phyloP scores from a whole-genome alignment of 2,329 filamentous ascomycete genomes.

The Thielaviopsis euricoi region DNA sequence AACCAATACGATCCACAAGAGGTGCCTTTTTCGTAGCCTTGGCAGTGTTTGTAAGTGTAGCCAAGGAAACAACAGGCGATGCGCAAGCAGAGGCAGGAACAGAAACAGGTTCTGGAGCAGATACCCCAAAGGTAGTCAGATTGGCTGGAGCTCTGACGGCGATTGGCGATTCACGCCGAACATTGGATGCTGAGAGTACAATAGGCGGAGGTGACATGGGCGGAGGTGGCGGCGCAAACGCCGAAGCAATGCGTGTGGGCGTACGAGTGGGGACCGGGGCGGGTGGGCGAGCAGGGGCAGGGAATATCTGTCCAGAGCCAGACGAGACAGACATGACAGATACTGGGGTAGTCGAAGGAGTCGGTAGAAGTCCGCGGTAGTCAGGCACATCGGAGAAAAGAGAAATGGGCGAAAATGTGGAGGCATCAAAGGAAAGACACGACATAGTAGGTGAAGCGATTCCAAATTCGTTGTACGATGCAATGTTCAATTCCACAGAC shows the following conservation, averaged over 20 bases:
- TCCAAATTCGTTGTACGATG: background rate
- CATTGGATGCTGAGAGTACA: background rate
- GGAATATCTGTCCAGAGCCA: conserved; percentile 9
- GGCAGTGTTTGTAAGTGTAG: background rate
- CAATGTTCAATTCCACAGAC: background rate
- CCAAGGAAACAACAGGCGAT: background rate
- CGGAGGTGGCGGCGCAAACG: background rate
- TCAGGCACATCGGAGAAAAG: conserved; percentile 5
- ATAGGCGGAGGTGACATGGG: background rate
- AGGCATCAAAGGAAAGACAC: background rate
- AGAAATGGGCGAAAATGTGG: conserved; percentile 4
- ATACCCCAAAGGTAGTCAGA: background rate
- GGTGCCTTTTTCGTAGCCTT: conserved; percentile 6
- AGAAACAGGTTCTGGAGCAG: background rate
- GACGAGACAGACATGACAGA: conserved; percentile 6
- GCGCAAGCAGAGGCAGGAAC: background rate
- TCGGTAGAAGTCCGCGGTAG: conserved; percentile 4
- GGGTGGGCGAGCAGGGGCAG: conserved; percentile 5
- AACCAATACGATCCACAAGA: conserved; percentile 1
- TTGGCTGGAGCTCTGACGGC: background rate
- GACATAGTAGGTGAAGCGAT: background rate
- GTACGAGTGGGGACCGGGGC: background rate
- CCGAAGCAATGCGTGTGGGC: background rate
- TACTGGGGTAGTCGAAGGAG: conserved; percentile 10
- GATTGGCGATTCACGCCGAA: background rate